Base-by-base conservation (phyloP, 2,329 filamentous ascomycete genomes). In the Fusarium camptoceras region DNA sequence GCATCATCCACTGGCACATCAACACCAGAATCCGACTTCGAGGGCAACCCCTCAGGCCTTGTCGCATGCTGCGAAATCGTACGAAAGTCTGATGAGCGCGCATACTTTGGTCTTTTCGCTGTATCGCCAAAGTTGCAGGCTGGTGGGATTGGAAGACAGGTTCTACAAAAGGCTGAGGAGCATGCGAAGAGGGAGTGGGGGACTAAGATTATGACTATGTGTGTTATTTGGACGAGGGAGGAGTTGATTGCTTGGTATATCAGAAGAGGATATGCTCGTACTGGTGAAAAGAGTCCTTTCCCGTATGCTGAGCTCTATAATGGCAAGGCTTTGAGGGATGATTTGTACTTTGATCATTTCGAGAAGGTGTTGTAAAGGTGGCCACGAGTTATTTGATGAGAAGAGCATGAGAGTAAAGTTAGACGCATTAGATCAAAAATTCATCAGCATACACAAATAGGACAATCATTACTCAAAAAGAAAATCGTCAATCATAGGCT, bases 61-160 rank as follows among this genome's bases (percentile, higher is more conserved):
- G 75, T 82, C 4, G 79, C 79, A n/a, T 85, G 83, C 78, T 85
- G 82, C 72, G 83, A 85, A 59, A 60, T 86, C 6, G 63, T 78
- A 27, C 74, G 72, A 31, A 76, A 72, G 20, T 62, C 66, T 27
- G 65, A 66, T 28, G 73, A 64, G 34, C 63, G 77, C 37, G 80
- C 78, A 20, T 83, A 84, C 73, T 84, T 86, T 54, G 83, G 83
- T 53, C 78, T 86, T 37, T 84, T 86, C 22, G 84, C 84, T 42
- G 84, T 86, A 1, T 79, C 83, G 39, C 81, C 82, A 4, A 57
- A 58, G 7, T 67, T 76, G 28, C 84, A 86, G 73, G 80, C 79
- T 7, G 80, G 81, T 16, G 84, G 84, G 0, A 71, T 86, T 46
- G 84, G 84, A 0, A 72, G 78, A 54, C 73, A 72, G 55, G 79